Evolutionary conservation across 345 rosid species (phyloP).

Genomic region (Angophora floribunda): DNA sequence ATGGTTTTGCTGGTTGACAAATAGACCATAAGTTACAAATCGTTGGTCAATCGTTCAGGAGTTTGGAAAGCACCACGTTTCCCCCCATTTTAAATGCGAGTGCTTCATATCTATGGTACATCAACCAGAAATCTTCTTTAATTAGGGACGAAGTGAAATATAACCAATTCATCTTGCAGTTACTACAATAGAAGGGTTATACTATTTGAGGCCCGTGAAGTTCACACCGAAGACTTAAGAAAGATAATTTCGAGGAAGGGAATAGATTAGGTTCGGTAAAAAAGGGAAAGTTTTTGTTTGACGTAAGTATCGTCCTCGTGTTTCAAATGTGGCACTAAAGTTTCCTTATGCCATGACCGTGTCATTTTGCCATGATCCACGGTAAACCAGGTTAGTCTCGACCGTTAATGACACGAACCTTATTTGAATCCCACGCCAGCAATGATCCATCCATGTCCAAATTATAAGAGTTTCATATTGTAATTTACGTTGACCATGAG

Average conservation of each 20-base stretch:
- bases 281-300: neutral
- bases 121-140: neutral
- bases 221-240: neutral
- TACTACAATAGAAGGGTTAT: neutral
- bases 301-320: neutral
- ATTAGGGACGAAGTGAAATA: neutral
- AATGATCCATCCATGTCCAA: neutral
- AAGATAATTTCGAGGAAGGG: neutral
- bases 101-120: neutral
- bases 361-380: neutral
- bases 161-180: neutral
- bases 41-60: neutral
- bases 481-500: neutral
- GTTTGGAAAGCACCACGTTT: neutral
- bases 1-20: no score
- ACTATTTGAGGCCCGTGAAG: neutral
- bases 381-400: neutral
- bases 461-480: neutral
- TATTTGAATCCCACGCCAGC: neutral
- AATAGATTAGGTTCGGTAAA: neutral
- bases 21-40: neutral
- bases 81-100: neutral
- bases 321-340: neutral
- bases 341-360: neutral
- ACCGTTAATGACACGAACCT: neutral